Evolutionary conservation across 164 flowering plant genomes (phyloP), one percentile per base, ranked within the genome.

Genomic region (Macadamia tetraphylla): DNA sequence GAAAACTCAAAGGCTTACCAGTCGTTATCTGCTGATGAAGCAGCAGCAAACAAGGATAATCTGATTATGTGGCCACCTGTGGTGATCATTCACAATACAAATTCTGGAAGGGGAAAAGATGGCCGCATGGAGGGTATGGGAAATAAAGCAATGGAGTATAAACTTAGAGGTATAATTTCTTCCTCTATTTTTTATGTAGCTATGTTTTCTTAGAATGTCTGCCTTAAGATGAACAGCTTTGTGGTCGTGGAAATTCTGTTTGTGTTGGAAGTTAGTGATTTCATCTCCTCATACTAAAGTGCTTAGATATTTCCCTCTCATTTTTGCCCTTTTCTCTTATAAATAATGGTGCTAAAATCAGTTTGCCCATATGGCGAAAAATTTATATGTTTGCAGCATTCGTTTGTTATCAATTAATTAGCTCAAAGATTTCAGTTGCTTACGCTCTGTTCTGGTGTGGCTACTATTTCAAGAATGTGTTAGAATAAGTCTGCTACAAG

Each of bases 101-200:
- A 73, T 65, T 82, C 92, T 18, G 98, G 98, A 62, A 89, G 83
- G 83, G 77, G 83, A 79, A 88, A 78, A 80, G 98, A 91, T 60
- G 99, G 97, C 55, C 96, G 90, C 70, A 78, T 85, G 85, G 99
- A 95, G 77, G 97, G 99, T 70, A 74, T 87, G 80, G 99, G 99
- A 73, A 95, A 87, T 88, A 90, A 81, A 74, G 76, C 77, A 60
- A 91, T 95, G 98, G 97, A 95, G 79, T 83, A n/a, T 78, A 84
- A 71, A 60, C 84, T 95, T 76, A 89, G 83, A 95, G 99, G 99
- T 95, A 90, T 82, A 66, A 43, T 72, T 75, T 40, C 64, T 46
- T 73, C 56, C 49, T 15, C 10, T 68, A 35, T 58, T 29, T 29
- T 56, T 9, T 44, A 44, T 63, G 52, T 0, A 43, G 31, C 31